Evolutionary conservation across 2,329 filamentous ascomycete species (phyloP).

Genomic region (Colletotrichum sansevieriae): DNA sequence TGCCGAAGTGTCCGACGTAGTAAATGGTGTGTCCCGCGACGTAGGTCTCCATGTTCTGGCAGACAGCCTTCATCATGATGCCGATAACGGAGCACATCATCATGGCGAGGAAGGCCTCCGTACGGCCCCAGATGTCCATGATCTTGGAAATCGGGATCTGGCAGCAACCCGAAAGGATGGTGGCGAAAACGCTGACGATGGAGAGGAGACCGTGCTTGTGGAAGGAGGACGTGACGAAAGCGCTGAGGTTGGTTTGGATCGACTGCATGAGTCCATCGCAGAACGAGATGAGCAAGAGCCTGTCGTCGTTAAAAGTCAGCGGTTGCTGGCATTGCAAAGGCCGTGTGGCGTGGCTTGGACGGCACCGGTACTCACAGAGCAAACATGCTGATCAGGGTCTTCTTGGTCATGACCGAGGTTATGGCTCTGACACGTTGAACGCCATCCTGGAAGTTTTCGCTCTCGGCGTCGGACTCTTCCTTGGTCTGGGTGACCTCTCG

Average conservation of each 20-base stretch:
- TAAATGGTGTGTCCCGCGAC: conserved; percentile 74
- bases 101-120: conserved; percentile 59
- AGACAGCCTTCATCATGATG: conserved; percentile 74
- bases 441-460: conserved; percentile 52
- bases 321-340: background rate
- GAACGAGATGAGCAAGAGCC: conserved; percentile 56
- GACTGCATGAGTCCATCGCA: conserved; percentile 52
- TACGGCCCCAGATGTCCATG: conserved; percentile 63
- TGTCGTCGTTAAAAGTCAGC: conserved; percentile 38
- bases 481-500: conserved; percentile 25
- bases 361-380: conserved; percentile 50
- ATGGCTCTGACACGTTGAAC: conserved; percentile 54
- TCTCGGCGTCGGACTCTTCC: conserved; percentile 43
- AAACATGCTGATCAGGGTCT: conserved; percentile 55
- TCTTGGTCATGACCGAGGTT: conserved; percentile 47
- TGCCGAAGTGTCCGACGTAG: conserved; percentile 65
- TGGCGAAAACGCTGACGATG: conserved; percentile 73
- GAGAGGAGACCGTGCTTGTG: conserved; percentile 73
- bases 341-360: background rate
- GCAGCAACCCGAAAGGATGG: conserved; percentile 54
- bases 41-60: conserved; percentile 68
- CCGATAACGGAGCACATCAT: conserved; percentile 61
- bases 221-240: conserved; percentile 72
- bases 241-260: conserved; percentile 54
- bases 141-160: conserved; percentile 61